Evolutionary conservation across 2,329 filamentous ascomycete genomes (phyloP), one percentile per base, ranked within the genome.

Genomic region (Westerdykella sp.): DNA sequence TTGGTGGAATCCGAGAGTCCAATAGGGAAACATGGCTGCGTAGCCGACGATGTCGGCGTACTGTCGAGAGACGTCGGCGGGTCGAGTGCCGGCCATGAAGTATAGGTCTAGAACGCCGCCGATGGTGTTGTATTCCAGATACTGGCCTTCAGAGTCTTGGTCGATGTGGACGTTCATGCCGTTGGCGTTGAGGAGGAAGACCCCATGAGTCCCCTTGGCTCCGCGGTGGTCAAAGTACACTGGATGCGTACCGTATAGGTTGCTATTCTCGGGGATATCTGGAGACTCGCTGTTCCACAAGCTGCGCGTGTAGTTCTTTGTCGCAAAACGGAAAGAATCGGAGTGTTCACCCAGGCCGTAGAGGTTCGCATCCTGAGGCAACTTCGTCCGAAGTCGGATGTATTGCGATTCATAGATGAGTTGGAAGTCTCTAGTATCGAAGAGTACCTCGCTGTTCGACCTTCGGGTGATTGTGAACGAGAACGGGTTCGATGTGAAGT

Each of bases 301-400:
- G 0, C 83, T 85, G 32, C 85, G 78, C 28, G 76, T 78, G 61
- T 85, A 85, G 62, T 83, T 75, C 28, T 74, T 78, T 0, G 79
- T 83, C 42, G 79, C 78, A 44, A 87, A 71, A 36, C 76, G 76
- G 56, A 88, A 80, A 1, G 80, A 73, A 53, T 90, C 85, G 2
- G 78, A 82, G 60, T 88, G 84, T 66, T 91, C 86, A 30, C 87
- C 87, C 2, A 91, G 73, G 0, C 87, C 87, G 59, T 93, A 93
- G 5, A 93, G 69, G 54, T 84, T 79, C 0, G 85, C 84, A 41
- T 80, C 71, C 1, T 77, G 65, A 0, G 87, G 85, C 10, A 93
- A 72, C 47, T 73, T 77, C 2, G 86, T 90, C 35, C 84, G 77
- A 45, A 91, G 72, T 15, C 82, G 79, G 18, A 93, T 66, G 56